phyloP scores from a whole-genome alignment of 768 basidiomycete genomes.

The Kwoniella sp. region DNA sequence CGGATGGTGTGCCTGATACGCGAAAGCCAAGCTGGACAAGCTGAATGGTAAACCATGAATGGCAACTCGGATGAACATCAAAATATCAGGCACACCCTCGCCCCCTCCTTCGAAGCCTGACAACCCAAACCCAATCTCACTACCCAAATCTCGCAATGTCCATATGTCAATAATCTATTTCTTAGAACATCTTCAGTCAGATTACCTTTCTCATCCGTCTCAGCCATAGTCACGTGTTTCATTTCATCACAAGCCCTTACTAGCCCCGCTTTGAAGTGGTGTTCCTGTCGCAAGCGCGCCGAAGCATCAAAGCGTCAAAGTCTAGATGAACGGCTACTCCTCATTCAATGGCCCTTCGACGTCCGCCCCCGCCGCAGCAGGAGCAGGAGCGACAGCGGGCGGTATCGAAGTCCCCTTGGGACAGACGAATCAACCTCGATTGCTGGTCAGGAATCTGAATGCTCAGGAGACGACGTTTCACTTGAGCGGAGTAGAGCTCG shows the following conservation, averaged over 20 bases:
- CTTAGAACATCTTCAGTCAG: too few species aligned
- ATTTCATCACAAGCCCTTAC: too few species aligned
- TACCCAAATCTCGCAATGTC: too few species aligned
- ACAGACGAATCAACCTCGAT: conserved; percentile 45
- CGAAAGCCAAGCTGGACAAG: background rate
- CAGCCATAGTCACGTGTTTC: too few species aligned
- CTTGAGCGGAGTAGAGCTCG: conserved; percentile 92
- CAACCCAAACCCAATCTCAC: background rate
- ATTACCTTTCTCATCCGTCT: too few species aligned
- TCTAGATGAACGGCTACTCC: conserved; percentile 8
- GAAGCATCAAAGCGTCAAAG: too few species aligned
- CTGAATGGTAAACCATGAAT: too few species aligned
- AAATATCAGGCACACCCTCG: conserved; percentile 3
- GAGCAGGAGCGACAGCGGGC: background rate
- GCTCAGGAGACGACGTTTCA: conserved; percentile 87
- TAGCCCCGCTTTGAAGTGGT: too few species aligned
- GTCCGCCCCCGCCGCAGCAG: conserved; percentile 3
- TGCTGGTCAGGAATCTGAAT: conserved; percentile 61
- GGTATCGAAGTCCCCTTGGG: conserved; percentile 39
- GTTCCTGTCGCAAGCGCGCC: too few species aligned
- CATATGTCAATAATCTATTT: too few species aligned
- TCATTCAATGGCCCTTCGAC: conserved; percentile 8
- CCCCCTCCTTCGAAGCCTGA: background rate
- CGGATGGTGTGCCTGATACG: conserved; percentile 2
- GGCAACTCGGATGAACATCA: too few species aligned